Evolutionary conservation across 306 rosid genomes (phyloP), one percentile per base, ranked within the genome.

Genomic region (Corylus americana): DNA sequence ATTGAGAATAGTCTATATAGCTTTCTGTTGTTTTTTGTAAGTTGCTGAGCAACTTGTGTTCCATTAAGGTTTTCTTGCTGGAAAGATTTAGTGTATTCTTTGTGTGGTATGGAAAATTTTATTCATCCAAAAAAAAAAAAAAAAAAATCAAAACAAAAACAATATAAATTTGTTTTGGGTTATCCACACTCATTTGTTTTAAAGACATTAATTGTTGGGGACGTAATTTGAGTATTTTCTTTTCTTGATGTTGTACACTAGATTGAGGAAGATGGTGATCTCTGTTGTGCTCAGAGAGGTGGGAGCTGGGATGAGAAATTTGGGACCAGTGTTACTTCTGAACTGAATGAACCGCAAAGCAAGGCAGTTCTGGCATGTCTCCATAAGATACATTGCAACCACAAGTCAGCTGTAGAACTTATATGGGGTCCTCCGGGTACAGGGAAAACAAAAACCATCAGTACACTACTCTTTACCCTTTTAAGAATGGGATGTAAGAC

Each of bases 371-470:
- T 51, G 58, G 81, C 88, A n/a, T 89, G 94, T 74, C 86, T 91
- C 77, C 77, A 76, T 66, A 86, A 82, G 76, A 9, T 58, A 11
- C 77, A 11, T 5, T 72, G 85, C 79, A 48, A 74, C 77, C 79
- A 79, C 45, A 81, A 79, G 22, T 54, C 88, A 58, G 18, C 79
- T 2, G 82, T 90, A 54, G 86, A 93, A 63, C 98, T 89, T 61
- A 86, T 93, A 51, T 88, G 97, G 93, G 98, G 98, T 31, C 98
- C 98, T 5, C 98, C 98, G 1, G 94, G 98, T 76, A 93, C 98
- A 0, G 98, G 98, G 4, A 93, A 93, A 79, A 93, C 98, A 3
- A 91, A 87, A 83, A 87, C 93, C 59, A 74, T 76, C 2, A 82
- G 85, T 54, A 82, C 89, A 7, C 58, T 91, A 44, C 92, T 93